Evolutionary conservation across 768 basidiomycete species (phyloP).

Genomic region (Phanerochaete carnosa): DNA sequence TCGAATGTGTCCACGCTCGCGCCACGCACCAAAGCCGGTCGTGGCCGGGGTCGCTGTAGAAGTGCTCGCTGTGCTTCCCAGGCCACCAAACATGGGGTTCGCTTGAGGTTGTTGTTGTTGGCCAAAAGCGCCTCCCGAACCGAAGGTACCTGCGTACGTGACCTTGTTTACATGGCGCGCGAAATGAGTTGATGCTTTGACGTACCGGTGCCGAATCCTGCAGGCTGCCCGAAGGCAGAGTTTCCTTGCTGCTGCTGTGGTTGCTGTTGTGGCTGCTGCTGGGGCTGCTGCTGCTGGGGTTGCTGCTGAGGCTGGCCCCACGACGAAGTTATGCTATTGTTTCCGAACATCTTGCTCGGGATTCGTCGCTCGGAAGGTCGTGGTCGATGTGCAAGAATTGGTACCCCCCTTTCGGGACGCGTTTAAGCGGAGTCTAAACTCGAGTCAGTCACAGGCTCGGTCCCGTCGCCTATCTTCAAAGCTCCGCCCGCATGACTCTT

Average conservation of each 20-base stretch:
- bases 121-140: constrained; percentile 55
- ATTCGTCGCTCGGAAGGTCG: constrained; percentile 6
- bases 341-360: constrained; percentile 55
- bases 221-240: constrained; percentile 69
- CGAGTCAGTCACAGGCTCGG: not conserved
- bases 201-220: constrained; percentile 59
- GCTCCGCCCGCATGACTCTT: not conserved
- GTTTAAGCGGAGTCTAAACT: constrained; percentile 5
- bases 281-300: constrained; percentile 50
- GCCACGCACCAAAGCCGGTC: constrained; percentile 33
- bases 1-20: not conserved
- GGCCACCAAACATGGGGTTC: constrained; percentile 80
- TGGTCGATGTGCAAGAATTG: constrained; percentile 9
- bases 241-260: constrained; percentile 48
- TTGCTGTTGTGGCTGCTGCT: constrained; percentile 64
- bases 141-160: constrained; percentile 21
- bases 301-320: constrained; percentile 71
- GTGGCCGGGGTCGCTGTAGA: constrained; percentile 29
- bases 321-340: constrained; percentile 47
- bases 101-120: constrained; percentile 52
- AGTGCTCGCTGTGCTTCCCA: constrained; percentile 33
- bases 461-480: not conserved
- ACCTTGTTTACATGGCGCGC: constrained; percentile 13
- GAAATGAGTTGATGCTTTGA: constrained; percentile 21
- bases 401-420: constrained; percentile 3